Evolutionary conservation across 1,284 basidiomycete genomes (phyloP), one percentile per base, ranked within the genome.

Genomic region (Phlebopus sp.): DNA sequence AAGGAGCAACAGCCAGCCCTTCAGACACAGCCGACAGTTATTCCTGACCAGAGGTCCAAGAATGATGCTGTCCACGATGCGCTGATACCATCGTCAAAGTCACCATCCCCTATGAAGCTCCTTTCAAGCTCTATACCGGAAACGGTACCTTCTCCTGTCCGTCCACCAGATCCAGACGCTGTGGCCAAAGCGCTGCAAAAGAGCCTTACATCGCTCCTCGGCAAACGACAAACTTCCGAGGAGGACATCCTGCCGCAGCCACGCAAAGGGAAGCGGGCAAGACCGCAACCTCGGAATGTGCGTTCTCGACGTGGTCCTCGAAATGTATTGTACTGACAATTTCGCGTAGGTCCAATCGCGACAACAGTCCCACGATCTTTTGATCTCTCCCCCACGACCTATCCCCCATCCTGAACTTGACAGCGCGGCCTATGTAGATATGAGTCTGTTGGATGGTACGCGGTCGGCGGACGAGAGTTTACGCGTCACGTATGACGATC

Each of bases 401-500:
- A 21, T 34, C 29, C 56, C 41, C 31, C 55, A 53, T 11, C 55
- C 64, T 39, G 64, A 67, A 10, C 46, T 61, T 4, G 46, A 47
- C 23, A 25, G 19, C 10, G 32, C 39, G 5, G 44, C 38, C n/a
- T 63, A 66, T 44, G 47, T 70, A 18, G 68, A 70, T 19, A 37
- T 62, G 47, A 66, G 68, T 50, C 42, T 68, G 35, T 48, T 60
- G 7, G 65, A 69, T 9, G 58, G 50, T 29, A 23, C 18, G 27
- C 52, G 47, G 4, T 54, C 54, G 31, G 51, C 51, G 3, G 76
- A 79, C 15, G 72, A 75, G 55, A 74, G 73, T 57, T 59, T 77
- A 63, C 69, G 74, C 10, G 81, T 87, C 18, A 76, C 73, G 48
- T 89, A 87, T 53, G 83, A 85, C 59, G 85, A 87, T 60, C 82